Evolutionary conservation across 345 rosid genomes (phyloP).

Genomic region (Capsella bursapastoris): DNA sequence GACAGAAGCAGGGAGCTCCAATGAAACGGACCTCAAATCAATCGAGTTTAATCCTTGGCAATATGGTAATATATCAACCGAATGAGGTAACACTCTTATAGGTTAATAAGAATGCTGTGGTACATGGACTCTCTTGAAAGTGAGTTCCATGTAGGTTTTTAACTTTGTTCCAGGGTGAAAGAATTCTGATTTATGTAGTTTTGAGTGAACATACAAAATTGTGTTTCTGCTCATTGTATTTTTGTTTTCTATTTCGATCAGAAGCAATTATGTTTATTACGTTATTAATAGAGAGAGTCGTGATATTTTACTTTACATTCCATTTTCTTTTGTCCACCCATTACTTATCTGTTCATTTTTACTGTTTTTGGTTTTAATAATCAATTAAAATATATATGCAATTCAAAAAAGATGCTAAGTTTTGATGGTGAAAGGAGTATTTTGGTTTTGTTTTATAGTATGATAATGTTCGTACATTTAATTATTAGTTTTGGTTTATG

Average conservation of each 20-base stretch:
- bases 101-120: constrained; percentile 11
- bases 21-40: constrained; percentile 47
- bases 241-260: constrained; percentile 27
- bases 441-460: too few species aligned
- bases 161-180: constrained; percentile 29
- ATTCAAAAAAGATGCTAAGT: too few species aligned
- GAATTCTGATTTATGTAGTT: constrained; percentile 24
- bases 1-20: constrained; percentile 46
- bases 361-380: too few species aligned
- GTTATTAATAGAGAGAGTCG: not conserved
- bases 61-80: constrained; percentile 57
- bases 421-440: too few species aligned
- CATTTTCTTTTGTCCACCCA: too few species aligned
- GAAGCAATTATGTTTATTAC: constrained; percentile 4
- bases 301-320: too few species aligned
- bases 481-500: too few species aligned
- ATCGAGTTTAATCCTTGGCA: constrained; percentile 81
- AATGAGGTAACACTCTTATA: constrained; percentile 48
- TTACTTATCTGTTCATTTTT: too few species aligned
- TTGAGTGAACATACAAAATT: constrained; percentile 18
- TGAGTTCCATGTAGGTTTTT: constrained; percentile 33
- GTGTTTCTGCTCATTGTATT: constrained; percentile 22
- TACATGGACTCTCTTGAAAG: constrained; percentile 16
- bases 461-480: too few species aligned
- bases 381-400: too few species aligned